These are phyloP conservation scores for Eimeria sp. DNA, from an alignment of 169 alveolate genomes.

Conservation along the genomic window DNA sequence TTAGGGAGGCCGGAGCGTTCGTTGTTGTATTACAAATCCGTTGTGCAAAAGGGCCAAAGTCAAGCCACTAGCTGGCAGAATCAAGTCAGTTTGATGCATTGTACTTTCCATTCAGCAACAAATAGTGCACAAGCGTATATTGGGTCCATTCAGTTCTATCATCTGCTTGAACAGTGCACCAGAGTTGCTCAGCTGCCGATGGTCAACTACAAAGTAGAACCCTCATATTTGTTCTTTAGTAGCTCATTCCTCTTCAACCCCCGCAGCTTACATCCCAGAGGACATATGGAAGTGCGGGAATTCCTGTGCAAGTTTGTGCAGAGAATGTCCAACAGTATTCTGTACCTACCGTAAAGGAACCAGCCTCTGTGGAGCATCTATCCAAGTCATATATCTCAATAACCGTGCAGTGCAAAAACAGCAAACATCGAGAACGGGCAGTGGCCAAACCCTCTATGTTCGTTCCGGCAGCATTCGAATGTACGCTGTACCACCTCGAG, in stretches of 20 bases:
- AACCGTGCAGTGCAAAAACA: neutral
- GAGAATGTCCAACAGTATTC: neutral
- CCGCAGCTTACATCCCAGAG: neutral
- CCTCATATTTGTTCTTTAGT: neutral
- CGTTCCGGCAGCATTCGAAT: neutral
- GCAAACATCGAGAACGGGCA: neutral
- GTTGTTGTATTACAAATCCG: no score
- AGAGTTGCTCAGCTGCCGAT: neutral
- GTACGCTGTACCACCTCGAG: neutral
- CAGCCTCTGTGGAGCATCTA: neutral
- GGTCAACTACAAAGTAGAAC: neutral
- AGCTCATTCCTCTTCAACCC: no score
- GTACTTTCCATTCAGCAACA: no score
- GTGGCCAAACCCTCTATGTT: no score
- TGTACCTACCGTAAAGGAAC: neutral
- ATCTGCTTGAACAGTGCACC: no score
- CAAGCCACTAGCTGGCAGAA: no score
- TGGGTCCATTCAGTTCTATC: no score
- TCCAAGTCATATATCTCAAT: neutral
- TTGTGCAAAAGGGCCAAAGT: no score
- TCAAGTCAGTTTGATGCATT: no score
- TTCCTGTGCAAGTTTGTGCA: neutral
- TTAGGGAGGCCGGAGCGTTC: no score
- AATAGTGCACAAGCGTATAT: no score
- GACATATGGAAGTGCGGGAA: neutral